Percentiles rank a stretch among this genome's conserved stretches.
These are phyloP conservation scores for Oenanthe sinensis DNA, from an alignment of 129 eudicot genomes.

Conservation along the genomic window DNA sequence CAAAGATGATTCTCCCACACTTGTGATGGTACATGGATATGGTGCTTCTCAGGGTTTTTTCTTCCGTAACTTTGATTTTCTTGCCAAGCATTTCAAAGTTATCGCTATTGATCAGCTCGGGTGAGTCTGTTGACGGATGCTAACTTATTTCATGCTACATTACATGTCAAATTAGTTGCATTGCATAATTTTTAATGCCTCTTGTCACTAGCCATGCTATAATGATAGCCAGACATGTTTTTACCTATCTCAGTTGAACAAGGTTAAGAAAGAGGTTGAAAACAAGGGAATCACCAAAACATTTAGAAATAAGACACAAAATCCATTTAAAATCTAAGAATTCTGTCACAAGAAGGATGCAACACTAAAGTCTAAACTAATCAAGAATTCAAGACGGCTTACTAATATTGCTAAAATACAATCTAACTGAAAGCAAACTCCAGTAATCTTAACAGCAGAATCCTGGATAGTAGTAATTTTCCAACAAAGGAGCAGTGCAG, in stretches of 20 bases:
- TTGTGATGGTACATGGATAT: constrained; percentile 94
- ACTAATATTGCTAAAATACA: neutral
- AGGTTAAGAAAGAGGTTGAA: neutral
- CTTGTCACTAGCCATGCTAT: neutral
- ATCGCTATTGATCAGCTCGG: constrained; percentile 96
- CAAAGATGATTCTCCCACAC: constrained; percentile 77
- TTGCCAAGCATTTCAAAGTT: constrained; percentile 71
- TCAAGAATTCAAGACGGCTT: neutral
- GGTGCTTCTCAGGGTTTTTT: constrained; percentile 98
- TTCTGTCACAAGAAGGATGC: neutral
- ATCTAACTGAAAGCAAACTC: neutral
- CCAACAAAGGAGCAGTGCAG: neutral
- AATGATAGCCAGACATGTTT: neutral
- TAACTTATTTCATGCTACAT: neutral
- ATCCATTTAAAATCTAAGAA: neutral
- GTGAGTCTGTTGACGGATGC: constrained; percentile 27
- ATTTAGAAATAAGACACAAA: neutral
- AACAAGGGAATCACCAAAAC: neutral
- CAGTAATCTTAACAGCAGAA: neutral
- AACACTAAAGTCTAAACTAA: neutral
- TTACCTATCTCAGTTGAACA: neutral
- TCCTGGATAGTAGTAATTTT: neutral
- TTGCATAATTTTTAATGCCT: neutral
- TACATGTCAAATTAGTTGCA: neutral
- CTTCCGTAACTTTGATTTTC: constrained; percentile 88